Base-by-base conservation (phyloP, 2,329 filamentous ascomycete genomes). In the Monosporascus sp. region DNA sequence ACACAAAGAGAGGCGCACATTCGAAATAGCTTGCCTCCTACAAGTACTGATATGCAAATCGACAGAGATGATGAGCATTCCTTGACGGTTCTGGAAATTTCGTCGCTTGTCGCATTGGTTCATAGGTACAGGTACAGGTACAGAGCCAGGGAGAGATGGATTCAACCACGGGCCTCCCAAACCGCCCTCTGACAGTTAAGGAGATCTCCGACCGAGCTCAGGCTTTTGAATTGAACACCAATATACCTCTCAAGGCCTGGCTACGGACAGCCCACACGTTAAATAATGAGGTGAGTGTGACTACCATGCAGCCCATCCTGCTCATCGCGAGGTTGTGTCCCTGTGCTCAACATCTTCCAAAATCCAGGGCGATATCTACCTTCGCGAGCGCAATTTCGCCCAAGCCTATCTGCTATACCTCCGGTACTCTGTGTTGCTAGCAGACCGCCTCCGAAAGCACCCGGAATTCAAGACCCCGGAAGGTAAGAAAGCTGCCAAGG, bases 371-470 rank as follows among this genome's bases (percentile, higher is more conserved):
- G 79, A 84, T 50, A 90, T 93, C 62, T 96, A 96, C 67, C 81
- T 94, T 64, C 81, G 82, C 43, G 93, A 97, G 70, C 87, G 87
- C 64, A 92, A 97, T 71, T 84, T 91, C 59, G 84, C 91, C 63
- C 88, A 94, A 66, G 89, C 93, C 5, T 99, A 96, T 70, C 81
- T 97, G 52, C 84, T 97, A 55, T 82, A 96, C n/a, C 90, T 94
- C 68, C 86, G 94, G 61, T 91, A 96, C 72, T 91, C 91, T 9
- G 80, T 87, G 51, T 84, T 99, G n/a, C 82, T 96, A 24, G 75
- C 96, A 27, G 82, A 90, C 7, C 80, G 87, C 51, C 77, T 99
- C 8, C 79, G 82, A 0, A 79, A 75, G 1, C 94, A 97, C 63
- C 91, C 93, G 1, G 84, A 94, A 52, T 83, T 83, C 46, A 87